These are phyloP conservation scores for Microdochium paspali DNA, from an alignment of 2,329 filamentous ascomycete species.

Conservation along the genomic window DNA sequence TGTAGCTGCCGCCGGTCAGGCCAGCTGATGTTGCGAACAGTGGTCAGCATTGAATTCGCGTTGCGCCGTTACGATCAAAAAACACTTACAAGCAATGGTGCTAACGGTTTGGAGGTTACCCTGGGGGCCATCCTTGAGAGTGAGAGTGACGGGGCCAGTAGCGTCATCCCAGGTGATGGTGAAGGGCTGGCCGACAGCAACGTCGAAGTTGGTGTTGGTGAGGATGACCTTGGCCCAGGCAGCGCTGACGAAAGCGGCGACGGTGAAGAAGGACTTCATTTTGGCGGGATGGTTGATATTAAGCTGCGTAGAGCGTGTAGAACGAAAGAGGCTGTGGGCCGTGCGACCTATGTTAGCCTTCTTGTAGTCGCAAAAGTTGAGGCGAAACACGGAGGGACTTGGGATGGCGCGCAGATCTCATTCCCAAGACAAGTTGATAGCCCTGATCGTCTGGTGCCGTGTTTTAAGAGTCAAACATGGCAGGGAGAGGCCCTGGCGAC, in stretches of 20 bases:
- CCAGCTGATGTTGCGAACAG: slow-evolving; percentile 15
- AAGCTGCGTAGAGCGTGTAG: not conserved
- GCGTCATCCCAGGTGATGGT: slow-evolving; percentile 31
- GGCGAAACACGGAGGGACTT: too few relatives aligned
- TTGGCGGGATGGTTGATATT: not conserved
- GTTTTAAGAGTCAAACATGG: not conserved
- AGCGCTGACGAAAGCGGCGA: slow-evolving; percentile 20
- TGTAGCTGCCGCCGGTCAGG: slow-evolving; percentile 23
- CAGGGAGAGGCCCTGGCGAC: too few relatives aligned
- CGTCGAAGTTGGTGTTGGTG: slow-evolving; percentile 24
- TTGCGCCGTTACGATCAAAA: not conserved
- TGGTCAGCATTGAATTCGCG: slow-evolving; percentile 4
- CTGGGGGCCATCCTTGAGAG: slow-evolving; percentile 26
- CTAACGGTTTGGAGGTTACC: slow-evolving; percentile 23
- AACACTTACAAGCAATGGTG: slow-evolving; percentile 25
- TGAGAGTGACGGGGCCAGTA: slow-evolving; percentile 30
- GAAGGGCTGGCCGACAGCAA: slow-evolving; percentile 29
- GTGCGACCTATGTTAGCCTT: not conserved
- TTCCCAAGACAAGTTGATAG: too few relatives aligned
- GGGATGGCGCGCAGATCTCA: too few relatives aligned
- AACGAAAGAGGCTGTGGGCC: not conserved
- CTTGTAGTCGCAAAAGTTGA: too few relatives aligned
- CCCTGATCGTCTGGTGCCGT: not conserved
- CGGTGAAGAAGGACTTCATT: slow-evolving; percentile 2
- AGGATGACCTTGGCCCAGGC: slow-evolving; percentile 19